Base-by-base conservation (phyloP, 2,329 filamentous ascomycete genomes). In the Pseudogymnoascus sp. region DNA sequence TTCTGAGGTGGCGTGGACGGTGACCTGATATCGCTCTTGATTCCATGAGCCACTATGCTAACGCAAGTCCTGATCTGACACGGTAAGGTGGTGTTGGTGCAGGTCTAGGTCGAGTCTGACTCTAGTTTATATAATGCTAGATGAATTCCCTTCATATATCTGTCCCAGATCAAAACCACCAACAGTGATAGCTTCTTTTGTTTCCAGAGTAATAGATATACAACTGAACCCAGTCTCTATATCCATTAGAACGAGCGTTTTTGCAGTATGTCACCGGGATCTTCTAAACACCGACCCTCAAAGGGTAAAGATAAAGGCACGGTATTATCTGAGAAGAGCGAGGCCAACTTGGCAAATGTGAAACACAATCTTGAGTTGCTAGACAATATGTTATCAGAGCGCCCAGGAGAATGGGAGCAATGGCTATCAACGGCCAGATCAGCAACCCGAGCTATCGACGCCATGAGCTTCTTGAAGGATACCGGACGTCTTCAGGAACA, bases 351-450 rank as follows among this genome's bases (percentile, higher is more conserved):
- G 3, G 45, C 45, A 55, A 55, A 55, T 31, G 45, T 55, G 45
- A 55, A 55, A 55, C 31, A 55, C 27, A 55, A 55, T 10, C 45
- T 55, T n/a, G 45, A 18, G 27, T 33, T 55, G 8, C n/a, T 55
- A n/a, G 2, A 63, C 59, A 63, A 65, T 52, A 65, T 66, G 59
- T 62, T 63, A 45, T 29, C 58, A 45, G 65, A 67, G 15, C 62
- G 52, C 8, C 61, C 63, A 10, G 29, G 66, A 9, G 65, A 72
- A 60, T 73, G 72, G 68, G 68, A 69, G 61, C 64, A 65, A 7
- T 72, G 68, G 63, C 68, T 74, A n/a, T 72, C 73, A 63, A 70
- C 75, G 58, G 76, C 75, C 33, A 70, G 75, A 55, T 72, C 73
- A 12, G 73, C 75, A 27, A 73, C 76, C 36, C 65, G 68, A 35